Evolutionary conservation across 2,329 filamentous ascomycete genomes (phyloP), one percentile per base, ranked within the genome.

Genomic region (Claviceps humidiphila): DNA sequence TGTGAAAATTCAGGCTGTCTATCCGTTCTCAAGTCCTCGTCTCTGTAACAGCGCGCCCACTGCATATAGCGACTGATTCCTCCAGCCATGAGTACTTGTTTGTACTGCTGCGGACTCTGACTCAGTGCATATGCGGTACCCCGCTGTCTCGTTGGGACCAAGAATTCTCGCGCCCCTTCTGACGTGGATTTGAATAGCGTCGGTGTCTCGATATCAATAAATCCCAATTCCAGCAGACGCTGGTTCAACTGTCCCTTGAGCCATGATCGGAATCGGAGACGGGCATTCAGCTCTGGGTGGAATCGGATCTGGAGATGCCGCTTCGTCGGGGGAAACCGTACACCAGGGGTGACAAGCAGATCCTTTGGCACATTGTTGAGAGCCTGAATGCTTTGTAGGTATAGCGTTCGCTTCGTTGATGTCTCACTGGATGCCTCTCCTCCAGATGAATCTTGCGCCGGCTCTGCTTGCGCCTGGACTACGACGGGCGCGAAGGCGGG

Each of bases 101-200:
- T 98, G 65, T 97, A 98, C 66, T 98, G 93, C 66, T 98, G 93
- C 0, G 93, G 93, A 58, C 91, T 97, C 66, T 98, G 94, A 0
- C 90, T 90, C 20, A 98, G 73, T 8, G 93, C 93, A 66, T 97
- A 98, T 3, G 88, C 89, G 55, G 82, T 72, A 0, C 88, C 89
- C 1, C 75, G 76, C 39, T 76, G 78, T 30, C 93, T 76, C 1
- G 90, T 95, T 0, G 93, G 93, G 4, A 98, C 91, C 5, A 98
- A 68, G 56, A 98, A 98, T 65, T 98, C 93, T 48, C 91, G 78
- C 1, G 93, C 94, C 0, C 93, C 93, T 70, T 98, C 93, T 0
- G 93, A 89, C 0, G 93, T 98, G 0, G 93, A 96, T 67, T 97
- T 98, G 78, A 98, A 98, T 0, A 98, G 76, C 4, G 96, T 72